These are phyloP conservation scores for Penicillium sp. DNA, from an alignment of 2,329 filamentous ascomycete species.

Conservation along the genomic window DNA sequence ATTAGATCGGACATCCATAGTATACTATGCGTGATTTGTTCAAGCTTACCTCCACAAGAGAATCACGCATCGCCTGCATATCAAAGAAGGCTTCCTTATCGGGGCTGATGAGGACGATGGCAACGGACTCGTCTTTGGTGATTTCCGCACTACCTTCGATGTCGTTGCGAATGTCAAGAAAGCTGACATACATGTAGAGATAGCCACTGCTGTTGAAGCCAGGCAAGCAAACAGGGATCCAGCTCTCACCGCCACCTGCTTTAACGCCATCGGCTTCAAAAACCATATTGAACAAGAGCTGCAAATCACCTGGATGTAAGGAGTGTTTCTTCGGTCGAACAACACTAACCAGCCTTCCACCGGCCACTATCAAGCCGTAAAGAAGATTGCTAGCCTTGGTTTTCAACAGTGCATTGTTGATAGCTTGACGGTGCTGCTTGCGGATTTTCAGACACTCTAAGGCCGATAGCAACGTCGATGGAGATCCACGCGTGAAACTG, in stretches of 20 bases:
- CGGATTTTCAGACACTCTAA: conserved; percentile 90
- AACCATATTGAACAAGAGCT: conserved; percentile 98
- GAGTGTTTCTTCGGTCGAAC: conserved; percentile 92
- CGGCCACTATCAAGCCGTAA: conserved; percentile 90
- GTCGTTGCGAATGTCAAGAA: conserved; percentile 64
- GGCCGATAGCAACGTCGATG: conserved; percentile 80
- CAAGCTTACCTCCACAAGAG: conserved; percentile 52
- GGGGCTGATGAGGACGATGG: conserved; percentile 85
- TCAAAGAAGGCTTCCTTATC: conserved; percentile 93
- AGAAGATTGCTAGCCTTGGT: conserved; percentile 72
- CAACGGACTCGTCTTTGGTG: conserved; percentile 66
- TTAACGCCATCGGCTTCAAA: conserved; percentile 93
- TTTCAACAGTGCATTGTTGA: conserved; percentile 84
- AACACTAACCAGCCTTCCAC: conserved; percentile 88
- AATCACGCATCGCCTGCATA: conserved; percentile 67
- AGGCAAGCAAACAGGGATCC: conserved; percentile 92
- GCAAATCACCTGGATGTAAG: conserved; percentile 88
- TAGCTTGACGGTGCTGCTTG: conserved; percentile 77
- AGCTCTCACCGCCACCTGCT: conserved; percentile 90
- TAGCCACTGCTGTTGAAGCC: conserved; percentile 97
- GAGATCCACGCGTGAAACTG: conserved; percentile 88
- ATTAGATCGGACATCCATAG: conserved; percentile 27
- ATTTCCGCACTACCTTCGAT: conserved; percentile 43
- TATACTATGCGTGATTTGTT: neutral
- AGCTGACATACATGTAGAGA: conserved; percentile 98